Percentiles rank a stretch among this genome's conserved stretches.
Evolutionary conservation across 257 asterid genomes (phyloP).

Genomic region (Solanum sitiens): DNA sequence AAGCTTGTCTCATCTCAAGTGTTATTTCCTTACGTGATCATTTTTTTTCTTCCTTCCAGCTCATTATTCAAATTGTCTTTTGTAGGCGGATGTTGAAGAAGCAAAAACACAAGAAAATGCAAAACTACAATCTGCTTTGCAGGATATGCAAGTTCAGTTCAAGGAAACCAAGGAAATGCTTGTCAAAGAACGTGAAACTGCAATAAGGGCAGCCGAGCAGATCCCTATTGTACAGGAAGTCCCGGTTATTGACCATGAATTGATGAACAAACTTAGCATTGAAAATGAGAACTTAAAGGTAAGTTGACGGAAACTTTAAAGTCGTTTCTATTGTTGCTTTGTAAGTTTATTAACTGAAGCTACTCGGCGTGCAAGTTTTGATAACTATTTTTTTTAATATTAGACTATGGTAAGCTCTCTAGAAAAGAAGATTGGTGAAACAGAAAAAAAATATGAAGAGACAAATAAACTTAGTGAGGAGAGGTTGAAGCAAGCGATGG

Average conservation of each 20-base stretch:
- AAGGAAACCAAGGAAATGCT: conserved; percentile 68
- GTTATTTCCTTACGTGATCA: not conserved
- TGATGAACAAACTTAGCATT: conserved; percentile 60
- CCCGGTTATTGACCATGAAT: conserved; percentile 78
- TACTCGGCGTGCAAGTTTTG: not conserved
- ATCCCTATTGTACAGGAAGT: conserved; percentile 71
- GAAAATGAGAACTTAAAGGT: conserved; percentile 90
- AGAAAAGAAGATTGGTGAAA: conserved; percentile 76
- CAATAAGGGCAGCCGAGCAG: conserved; percentile 48
- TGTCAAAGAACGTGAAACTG: conserved; percentile 56
- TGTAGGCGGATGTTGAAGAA: conserved; percentile 84
- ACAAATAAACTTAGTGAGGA: conserved; percentile 86
- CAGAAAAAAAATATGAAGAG: conserved; percentile 87
- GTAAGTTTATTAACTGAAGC: not conserved
- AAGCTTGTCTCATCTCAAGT: not conserved
- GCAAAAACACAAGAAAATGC: conserved; percentile 87
- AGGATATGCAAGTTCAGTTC: conserved; percentile 69
- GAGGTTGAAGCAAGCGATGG: conserved; percentile 84
- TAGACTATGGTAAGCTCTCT: conserved; percentile 82
- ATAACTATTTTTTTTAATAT: not conserved
- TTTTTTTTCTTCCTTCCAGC: not conserved
- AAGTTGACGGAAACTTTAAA: conserved; percentile 4
- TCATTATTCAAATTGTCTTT: not conserved
- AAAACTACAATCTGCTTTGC: conserved; percentile 70
- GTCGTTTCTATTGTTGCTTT: not conserved